Evolutionary conservation across 371 early-diverging fungal genomes (phyloP).

Genomic region (Mucor piriformis): DNA sequence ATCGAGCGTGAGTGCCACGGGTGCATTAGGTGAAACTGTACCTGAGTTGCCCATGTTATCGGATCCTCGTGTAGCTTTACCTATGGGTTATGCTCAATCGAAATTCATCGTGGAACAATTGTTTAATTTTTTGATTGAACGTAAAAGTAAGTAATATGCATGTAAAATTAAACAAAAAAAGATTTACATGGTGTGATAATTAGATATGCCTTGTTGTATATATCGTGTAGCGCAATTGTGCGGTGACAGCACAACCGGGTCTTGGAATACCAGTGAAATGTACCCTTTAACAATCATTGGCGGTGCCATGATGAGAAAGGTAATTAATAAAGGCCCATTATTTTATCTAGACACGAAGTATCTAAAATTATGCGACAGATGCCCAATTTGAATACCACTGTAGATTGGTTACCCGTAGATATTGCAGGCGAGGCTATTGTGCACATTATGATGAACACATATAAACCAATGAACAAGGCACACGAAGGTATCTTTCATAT

Average conservation of each 20-base stretch:
- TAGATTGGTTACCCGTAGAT: conserved; percentile 47
- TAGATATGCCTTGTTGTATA: conserved; percentile 36
- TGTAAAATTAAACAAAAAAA: not conserved
- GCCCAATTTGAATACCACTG: conserved; percentile 24
- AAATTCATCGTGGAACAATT: conserved; percentile 45
- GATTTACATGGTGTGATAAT: not conserved
- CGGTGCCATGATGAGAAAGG: conserved; percentile 31
- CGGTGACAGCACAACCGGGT: conserved; percentile 43
- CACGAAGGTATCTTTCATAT: conserved; percentile 27
- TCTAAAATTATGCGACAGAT: too few species aligned
- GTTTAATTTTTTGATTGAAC: conserved; percentile 22
- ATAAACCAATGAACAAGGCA: not conserved
- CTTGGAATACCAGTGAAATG: conserved; percentile 49
- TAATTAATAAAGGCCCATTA: not conserved
- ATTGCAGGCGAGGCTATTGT: conserved; percentile 31
- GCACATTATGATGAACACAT: conserved; percentile 32
- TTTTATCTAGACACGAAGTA: too few species aligned
- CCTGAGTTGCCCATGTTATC: conserved; percentile 27
- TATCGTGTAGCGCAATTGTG: conserved; percentile 50
- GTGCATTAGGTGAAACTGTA: conserved; percentile 4
- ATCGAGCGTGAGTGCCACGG: conserved; percentile 32
- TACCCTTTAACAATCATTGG: conserved; percentile 41
- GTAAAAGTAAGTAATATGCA: conserved; percentile 13
- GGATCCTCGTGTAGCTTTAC: conserved; percentile 28
- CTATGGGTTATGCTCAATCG: conserved; percentile 47